These are phyloP conservation scores for Cyclocybe aegerita DNA, from an alignment of 768 basidiomycete genomes.

Conservation along the genomic window DNA sequence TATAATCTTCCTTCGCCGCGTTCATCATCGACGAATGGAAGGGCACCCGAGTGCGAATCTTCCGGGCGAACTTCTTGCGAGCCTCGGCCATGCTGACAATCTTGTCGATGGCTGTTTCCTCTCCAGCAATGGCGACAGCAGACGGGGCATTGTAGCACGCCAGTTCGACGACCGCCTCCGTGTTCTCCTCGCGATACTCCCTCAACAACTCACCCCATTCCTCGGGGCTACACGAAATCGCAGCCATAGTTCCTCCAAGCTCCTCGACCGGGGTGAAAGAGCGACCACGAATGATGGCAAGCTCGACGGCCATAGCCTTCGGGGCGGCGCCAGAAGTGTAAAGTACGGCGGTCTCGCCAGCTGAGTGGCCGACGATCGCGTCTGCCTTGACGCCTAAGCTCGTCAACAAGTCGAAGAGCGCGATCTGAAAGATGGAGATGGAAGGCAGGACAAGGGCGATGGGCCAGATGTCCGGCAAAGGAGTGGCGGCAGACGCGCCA, in stretches of 20 bases:
- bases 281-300: constrained; percentile 41
- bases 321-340: constrained; percentile 43
- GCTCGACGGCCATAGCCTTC: constrained; percentile 39
- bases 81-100: constrained; percentile 26
- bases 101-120: constrained; percentile 21
- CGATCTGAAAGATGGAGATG: constrained; percentile 45
- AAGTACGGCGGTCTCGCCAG: constrained; percentile 43
- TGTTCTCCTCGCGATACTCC: constrained; percentile 4
- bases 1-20: constrained; percentile 27
- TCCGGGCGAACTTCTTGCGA: constrained; percentile 32
- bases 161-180: constrained; percentile 29
- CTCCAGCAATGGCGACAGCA: constrained; percentile 38
- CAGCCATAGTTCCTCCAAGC: constrained; percentile 43
- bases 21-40: constrained; percentile 41
- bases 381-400: constrained; percentile 36
- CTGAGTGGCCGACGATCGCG: constrained; percentile 44
- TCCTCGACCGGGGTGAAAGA: constrained; percentile 33
- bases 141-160: constrained; percentile 39
- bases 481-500: constrained; percentile 8
- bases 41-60: constrained; percentile 34
- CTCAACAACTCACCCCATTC: constrained; percentile 25
- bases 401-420: constrained; percentile 38
- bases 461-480: constrained; percentile 26
- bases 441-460: constrained; percentile 40
- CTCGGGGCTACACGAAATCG: constrained; percentile 31